Conservation (phyloP, 371 early-diverging fungal species). For the Mucor ambiguus region DNA sequence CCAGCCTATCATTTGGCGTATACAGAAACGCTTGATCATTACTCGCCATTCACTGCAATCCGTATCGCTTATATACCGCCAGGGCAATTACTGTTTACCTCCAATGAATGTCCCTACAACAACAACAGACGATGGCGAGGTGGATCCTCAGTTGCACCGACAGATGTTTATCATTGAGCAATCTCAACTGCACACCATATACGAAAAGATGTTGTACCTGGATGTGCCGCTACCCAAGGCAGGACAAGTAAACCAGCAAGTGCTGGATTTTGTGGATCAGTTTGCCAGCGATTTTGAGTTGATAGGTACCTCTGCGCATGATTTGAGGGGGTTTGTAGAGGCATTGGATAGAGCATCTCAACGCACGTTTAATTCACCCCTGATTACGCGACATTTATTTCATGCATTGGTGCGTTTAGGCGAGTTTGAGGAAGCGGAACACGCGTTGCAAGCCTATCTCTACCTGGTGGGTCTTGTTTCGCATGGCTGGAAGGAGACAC, state of each 20-base stretch:
- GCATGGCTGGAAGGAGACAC: constrained; percentile 33
- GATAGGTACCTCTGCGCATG: constrained; percentile 39
- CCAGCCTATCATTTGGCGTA: constrained; percentile 50
- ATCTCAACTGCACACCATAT: constrained; percentile 43
- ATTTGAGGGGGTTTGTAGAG: constrained; percentile 33
- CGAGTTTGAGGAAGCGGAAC: constrained; percentile 75
- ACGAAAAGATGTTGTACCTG: constrained; percentile 63
- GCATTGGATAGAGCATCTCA: constrained; percentile 65
- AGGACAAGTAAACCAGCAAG: constrained; percentile 58
- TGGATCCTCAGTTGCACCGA: constrained; percentile 5
- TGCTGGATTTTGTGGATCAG: constrained; percentile 67
- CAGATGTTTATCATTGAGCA: constrained; percentile 34
- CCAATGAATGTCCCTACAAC: not conserved
- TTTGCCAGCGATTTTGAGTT: constrained; percentile 62
- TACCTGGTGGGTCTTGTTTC: constrained; percentile 52
- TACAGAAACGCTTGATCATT: constrained; percentile 50
- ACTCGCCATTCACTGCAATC: constrained; percentile 42
- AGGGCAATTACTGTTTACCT: constrained; percentile 35
- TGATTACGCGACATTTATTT: constrained; percentile 68
- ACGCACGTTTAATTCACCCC: constrained; percentile 75
- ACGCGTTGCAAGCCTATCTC: constrained; percentile 68
- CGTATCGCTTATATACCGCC: constrained; percentile 29
- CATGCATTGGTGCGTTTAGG: constrained; percentile 60
- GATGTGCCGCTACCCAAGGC: constrained; percentile 67
- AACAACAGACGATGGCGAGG: constrained; percentile 2